phyloP scores from a whole-genome alignment of 441 rosid genomes.

The Omphalea diandra region DNA sequence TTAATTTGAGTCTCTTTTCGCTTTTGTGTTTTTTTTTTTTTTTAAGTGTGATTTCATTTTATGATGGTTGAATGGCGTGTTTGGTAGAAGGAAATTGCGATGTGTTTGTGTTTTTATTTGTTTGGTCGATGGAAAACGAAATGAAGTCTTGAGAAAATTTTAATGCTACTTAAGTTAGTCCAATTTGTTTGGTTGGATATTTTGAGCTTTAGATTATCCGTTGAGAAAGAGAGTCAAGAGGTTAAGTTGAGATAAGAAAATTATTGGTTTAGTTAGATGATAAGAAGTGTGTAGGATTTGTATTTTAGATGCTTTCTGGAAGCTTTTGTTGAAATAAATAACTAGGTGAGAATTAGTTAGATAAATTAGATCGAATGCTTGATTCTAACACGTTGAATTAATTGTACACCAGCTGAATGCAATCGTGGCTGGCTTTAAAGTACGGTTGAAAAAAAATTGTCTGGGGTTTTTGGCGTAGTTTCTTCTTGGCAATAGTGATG shows the following conservation, averaged over 20 bases:
- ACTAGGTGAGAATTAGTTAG: background rate
- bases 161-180: background rate
- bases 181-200: background rate
- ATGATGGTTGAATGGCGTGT: background rate
- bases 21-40: background rate
- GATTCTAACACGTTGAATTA: slow-evolving; percentile 9
- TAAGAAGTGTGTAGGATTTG: background rate
- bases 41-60: background rate
- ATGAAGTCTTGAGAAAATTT: background rate
- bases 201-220: background rate
- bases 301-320: background rate
- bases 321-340: background rate
- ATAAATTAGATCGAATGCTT: background rate
- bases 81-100: background rate
- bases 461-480: background rate
- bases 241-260: background rate
- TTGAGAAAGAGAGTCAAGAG: background rate
- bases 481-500: background rate
- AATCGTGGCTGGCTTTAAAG: background rate
- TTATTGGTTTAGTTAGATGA: background rate
- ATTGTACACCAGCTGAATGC: background rate
- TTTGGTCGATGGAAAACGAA: background rate
- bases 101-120: background rate
- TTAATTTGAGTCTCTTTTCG: background rate
- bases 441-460: background rate